A percentile compares a stretch with the other conserved stretches of the same genome.
Conservation (phyloP, 768 basidiomycete species). For the Mycena galericulata region DNA sequence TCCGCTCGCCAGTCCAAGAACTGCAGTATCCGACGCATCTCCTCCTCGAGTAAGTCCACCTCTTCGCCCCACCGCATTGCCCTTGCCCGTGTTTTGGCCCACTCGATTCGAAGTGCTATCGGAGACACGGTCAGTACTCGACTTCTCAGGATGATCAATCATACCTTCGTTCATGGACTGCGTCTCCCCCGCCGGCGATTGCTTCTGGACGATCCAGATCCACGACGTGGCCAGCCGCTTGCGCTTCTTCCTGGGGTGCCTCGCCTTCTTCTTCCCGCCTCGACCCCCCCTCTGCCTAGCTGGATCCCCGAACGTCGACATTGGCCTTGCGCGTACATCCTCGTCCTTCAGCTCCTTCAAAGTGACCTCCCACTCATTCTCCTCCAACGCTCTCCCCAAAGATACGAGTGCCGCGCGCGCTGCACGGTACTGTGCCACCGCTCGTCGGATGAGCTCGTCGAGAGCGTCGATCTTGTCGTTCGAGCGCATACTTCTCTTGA, state of each 20-base stretch:
- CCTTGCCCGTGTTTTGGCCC: slow-evolving; percentile 34
- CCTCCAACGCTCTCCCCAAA: not conserved
- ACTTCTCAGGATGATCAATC: too few species aligned
- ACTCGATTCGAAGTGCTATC: slow-evolving; percentile 25
- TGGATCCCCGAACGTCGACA: too few species aligned
- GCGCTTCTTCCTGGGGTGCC: too few species aligned
- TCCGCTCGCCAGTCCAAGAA: slow-evolving; percentile 31
- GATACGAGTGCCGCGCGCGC: slow-evolving; percentile 32
- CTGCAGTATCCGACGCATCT: slow-evolving; percentile 36
- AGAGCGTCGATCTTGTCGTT: slow-evolving; percentile 30
- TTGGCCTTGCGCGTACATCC: not conserved
- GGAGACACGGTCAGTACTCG: too few species aligned
- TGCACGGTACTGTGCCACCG: slow-evolving; percentile 30
- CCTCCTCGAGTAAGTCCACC: slow-evolving; percentile 39
- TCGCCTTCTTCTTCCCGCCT: too few species aligned
- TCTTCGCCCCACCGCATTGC: slow-evolving; percentile 36
- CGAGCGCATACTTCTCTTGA: slow-evolving; percentile 39
- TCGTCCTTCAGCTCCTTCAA: too few species aligned
- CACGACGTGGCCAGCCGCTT: too few species aligned
- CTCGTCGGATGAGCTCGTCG: slow-evolving; percentile 29
- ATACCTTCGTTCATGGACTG: too few species aligned
- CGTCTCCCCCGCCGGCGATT: too few species aligned
- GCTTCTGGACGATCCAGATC: too few species aligned
- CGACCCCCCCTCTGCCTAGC: too few species aligned
- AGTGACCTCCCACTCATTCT: slow-evolving; percentile 28